Base-by-base conservation (phyloP, 2,329 filamentous ascomycete species). In the Thelonectria discophora region DNA sequence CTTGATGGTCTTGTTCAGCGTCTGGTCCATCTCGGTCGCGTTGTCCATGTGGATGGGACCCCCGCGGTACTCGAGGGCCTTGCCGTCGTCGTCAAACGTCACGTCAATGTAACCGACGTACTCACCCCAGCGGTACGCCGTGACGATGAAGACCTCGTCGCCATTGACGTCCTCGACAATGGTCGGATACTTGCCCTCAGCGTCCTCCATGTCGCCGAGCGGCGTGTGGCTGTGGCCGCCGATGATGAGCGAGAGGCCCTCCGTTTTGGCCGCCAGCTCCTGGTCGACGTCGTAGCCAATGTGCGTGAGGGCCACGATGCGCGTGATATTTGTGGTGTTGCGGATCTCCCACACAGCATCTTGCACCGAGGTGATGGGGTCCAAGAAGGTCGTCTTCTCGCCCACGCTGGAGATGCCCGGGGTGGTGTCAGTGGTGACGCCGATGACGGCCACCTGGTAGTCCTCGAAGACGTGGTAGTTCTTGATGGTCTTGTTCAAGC, bases 31-130 rank as follows among this genome's bases (percentile, higher is more conserved):
- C 53, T 78, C 74, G 1, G 86, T 90, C 3, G 80, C 76, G 75
- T 90, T 89, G 74, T 84, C 86, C 55, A 90, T 76, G 69, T 88
- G 87, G 66, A 90, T 85, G 1, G 88, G 88, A 0, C 82, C 87
- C 32, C 88, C 88, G 69, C 84, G 82, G 75, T 90, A 90, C 4
- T 81, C 81, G 6, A 90, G 79, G 15, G 89, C 83, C 72, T 84
- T 86, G 72, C 88, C 88, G 2, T 84, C 76, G 4, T 78, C 65
- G 67, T 88, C 86, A 69, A 88, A 90, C 1, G 85, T 86, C 8
- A 90, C 82, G 64, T 89, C 87, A 65, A 90, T 90, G 73, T 88
- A 88, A 59, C 88, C 88, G 2, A 90, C 75, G 58, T 90, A 90
- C 75, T 90, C 86, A 53, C 88, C 88, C 88, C 88, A 90, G 64